Evolutionary conservation across 75 land plant species (phyloP), one percentile per base, ranked within the genome.

Genomic region (Pseudotsuga menziesii): DNA sequence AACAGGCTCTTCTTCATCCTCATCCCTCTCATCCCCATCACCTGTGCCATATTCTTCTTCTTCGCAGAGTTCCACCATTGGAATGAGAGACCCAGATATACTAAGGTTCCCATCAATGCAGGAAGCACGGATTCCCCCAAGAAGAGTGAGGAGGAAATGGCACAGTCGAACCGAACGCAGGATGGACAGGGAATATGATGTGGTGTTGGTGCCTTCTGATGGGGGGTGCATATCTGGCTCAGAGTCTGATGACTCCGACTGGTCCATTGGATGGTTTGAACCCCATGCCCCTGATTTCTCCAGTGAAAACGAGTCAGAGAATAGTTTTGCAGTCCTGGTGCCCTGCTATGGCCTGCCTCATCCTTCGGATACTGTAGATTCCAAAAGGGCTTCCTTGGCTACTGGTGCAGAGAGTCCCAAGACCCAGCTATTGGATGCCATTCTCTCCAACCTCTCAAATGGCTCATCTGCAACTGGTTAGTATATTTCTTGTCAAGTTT

Each of bases 241-340:
- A 57, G 97, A 90, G 56, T 90, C 98, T 4, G 98, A 91, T 77
- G 98, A 82, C 69, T 91, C 97, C 0, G 97, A 96, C 57, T 96
- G 92, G 94, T 93, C 98, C 0, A 85, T 93, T 48, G 97, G 97
- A 23, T 93, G 97, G 98, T 73, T 88, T 62, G 97, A 93, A 74
- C 92, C 98, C 3, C 98, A 88, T 76, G 85, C 88, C 36, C 41
- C 89, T 62, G 96, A 84, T 56, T 93, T 93, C 76, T 77, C 44
- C 79, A 75, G 85, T 29, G 95, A 90, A 55, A 82, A 78, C 66
- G 98, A 92, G 61, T 64, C 79, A 9, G 98, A 95, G 76, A 72
- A 78, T 57, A 89, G 92, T 75, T 93, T 95, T 77, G 93, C 93
- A 2, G 98, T 95, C 55, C 80, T 95, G 7, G 97, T 95, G 25